phyloP scores from a whole-genome alignment of 352 stramenopile genomes.

The Phytopythium ostracodes region DNA sequence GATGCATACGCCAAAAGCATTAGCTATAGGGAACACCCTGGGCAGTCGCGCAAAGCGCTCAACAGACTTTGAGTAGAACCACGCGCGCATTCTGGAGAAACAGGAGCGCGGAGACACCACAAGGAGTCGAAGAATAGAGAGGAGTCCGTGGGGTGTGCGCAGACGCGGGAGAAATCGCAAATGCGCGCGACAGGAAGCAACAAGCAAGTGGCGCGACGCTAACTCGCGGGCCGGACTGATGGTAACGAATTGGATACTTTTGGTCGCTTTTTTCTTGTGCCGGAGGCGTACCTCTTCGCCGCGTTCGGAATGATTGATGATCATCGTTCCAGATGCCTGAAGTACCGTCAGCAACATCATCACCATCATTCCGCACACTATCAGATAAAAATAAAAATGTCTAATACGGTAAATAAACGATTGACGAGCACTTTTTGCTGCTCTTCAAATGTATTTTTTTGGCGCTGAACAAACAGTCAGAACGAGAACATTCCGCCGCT shows the following conservation, averaged over 20 bases:
- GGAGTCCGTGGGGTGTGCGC: background rate
- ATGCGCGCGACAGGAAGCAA: background rate
- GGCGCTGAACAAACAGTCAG: no score
- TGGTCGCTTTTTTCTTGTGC: background rate
- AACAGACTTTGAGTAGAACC: constrained; percentile 67
- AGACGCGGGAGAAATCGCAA: background rate
- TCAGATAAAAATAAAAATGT: no score
- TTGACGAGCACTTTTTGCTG: background rate
- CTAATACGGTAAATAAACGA: background rate
- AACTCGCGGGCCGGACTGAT: background rate
- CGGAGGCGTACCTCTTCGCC: background rate
- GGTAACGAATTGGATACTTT: background rate
- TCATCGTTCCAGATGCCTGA: no score
- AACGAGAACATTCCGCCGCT: no score
- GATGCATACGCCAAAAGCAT: background rate
- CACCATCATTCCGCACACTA: no score
- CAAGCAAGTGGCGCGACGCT: background rate
- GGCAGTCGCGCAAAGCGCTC: background rate
- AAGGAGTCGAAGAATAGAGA: background rate
- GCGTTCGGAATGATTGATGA: background rate
- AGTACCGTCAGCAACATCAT: no score
- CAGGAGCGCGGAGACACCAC: no score
- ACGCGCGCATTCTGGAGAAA: constrained; percentile 47
- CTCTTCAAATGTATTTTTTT: background rate
- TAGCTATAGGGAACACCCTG: background rate